Evolutionary conservation across 805 yeast species (phyloP).

Genomic region (Metschnikowia anglica): DNA sequence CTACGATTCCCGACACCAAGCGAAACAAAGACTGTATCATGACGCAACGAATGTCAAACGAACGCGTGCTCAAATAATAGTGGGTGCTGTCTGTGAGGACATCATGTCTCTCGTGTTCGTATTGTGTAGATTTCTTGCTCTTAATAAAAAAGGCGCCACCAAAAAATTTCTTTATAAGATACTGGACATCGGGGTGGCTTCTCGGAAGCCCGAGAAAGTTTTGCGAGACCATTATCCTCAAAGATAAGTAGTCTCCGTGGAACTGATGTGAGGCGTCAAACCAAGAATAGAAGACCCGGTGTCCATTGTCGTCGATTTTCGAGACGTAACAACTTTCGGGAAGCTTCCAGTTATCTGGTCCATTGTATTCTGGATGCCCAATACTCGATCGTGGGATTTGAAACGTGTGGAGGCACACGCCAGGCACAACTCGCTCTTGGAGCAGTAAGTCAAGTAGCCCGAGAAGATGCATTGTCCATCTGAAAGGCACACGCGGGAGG

Average conservation of each 20-base stretch:
- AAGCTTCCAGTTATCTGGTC: conserved; percentile 4
- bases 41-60: conserved; percentile 32
- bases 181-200: conserved; percentile 30
- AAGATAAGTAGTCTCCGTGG: conserved; percentile 14
- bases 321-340: conserved; percentile 15
- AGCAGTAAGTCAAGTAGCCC: conserved; percentile 20
- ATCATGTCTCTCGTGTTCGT: conserved; percentile 11
- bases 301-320: conserved; percentile 10
- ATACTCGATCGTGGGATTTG: conserved; percentile 27
- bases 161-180: conserved; percentile 23
- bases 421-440: conserved; percentile 27
- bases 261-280: conserved; percentile 19
- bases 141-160: conserved; percentile 27
- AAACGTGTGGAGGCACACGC: conserved; percentile 21
- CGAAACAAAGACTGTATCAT: conserved; percentile 35
- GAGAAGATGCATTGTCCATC: conserved; percentile 17
- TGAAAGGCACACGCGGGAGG: conserved; percentile 20
- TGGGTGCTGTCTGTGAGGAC: conserved; percentile 28
- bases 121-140: conserved; percentile 15
- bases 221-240: conserved; percentile 16
- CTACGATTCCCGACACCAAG: conserved; percentile 22
- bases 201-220: conserved; percentile 18
- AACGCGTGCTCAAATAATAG: conserved; percentile 25
- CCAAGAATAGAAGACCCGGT: conserved; percentile 15
- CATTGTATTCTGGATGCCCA: conserved; percentile 31